These are phyloP conservation scores for Mallotus japonicus DNA, from an alignment of 441 rosid genomes.

Conservation along the genomic window DNA sequence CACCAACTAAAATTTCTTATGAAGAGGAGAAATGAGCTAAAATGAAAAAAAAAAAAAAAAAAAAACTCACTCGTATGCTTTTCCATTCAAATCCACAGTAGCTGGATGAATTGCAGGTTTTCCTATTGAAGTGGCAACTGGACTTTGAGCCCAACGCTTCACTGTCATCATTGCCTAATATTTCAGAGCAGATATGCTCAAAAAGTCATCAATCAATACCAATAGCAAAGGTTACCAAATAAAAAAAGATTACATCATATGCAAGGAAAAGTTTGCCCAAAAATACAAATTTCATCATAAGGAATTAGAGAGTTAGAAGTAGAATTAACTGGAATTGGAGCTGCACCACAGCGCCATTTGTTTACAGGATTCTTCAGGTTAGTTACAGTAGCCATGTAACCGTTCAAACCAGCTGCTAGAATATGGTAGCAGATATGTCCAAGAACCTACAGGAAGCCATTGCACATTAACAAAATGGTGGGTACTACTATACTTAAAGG, in stretches of 20 bases:
- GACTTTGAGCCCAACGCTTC: constrained; percentile 86
- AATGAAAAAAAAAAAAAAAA: too few species aligned
- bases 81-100: constrained; percentile 89
- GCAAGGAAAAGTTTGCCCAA: background rate
- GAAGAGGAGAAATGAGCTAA: background rate
- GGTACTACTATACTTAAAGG: background rate
- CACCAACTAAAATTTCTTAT: background rate
- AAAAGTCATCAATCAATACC: background rate
- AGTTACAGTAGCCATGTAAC: constrained; percentile 97
- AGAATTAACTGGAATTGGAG: constrained; percentile 77
- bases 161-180: constrained; percentile 93
- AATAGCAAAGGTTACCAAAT: background rate
- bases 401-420: constrained; percentile 93
- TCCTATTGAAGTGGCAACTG: constrained; percentile 70
- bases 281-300: background rate
- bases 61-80: constrained; percentile 82
- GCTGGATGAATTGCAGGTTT: constrained; percentile 97
- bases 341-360: constrained; percentile 98
- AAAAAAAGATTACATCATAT: background rate
- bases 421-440: constrained; percentile 95
- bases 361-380: constrained; percentile 88
- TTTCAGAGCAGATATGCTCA: background rate
- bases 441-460: constrained; percentile 57
- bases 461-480: constrained; percentile 12
- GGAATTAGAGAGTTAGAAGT: background rate